phyloP scores from a whole-genome alignment of 106 monocot genomes.

The Platanthera zijinensis region DNA sequence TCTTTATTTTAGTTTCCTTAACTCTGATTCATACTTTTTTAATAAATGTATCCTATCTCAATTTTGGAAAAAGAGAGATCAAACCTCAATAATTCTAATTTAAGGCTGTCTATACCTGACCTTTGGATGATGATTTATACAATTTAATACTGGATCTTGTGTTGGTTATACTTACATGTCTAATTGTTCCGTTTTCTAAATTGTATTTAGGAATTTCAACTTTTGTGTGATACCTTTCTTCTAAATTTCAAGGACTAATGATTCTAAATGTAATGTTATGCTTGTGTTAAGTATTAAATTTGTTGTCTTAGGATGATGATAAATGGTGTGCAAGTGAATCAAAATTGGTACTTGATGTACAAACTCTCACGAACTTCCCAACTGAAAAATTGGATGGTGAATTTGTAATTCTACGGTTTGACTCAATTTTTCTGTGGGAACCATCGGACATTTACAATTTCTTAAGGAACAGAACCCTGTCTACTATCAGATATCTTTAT shows the following conservation, averaged over 20 bases:
- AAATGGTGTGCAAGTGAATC: constrained; percentile 17
- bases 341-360: constrained; percentile 37
- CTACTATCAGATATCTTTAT: constrained; percentile 69
- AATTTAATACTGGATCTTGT: not conserved
- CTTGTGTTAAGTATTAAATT: not conserved
- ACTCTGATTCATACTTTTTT: not conserved
- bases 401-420: constrained; percentile 64
- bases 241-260: not conserved
- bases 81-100: not conserved
- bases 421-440: constrained; percentile 29
- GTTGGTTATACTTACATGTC: not conserved
- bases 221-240: not conserved
- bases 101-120: not conserved
- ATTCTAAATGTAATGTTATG: not conserved
- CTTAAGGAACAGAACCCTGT: constrained; percentile 32
- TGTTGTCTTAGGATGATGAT: constrained; percentile 24
- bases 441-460: constrained; percentile 8
- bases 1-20: not conserved
- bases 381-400: constrained; percentile 59
- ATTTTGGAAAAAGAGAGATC: not conserved
- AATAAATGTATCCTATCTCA: not conserved
- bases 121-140: not conserved
- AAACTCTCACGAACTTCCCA: constrained; percentile 74
- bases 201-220: not conserved
- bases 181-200: not conserved